A percentile compares a stretch with the other conserved stretches of the same genome.
These are phyloP conservation scores for Halophytophthora batemanensis DNA, from an alignment of 352 stramenopile species.

Conservation along the genomic window DNA sequence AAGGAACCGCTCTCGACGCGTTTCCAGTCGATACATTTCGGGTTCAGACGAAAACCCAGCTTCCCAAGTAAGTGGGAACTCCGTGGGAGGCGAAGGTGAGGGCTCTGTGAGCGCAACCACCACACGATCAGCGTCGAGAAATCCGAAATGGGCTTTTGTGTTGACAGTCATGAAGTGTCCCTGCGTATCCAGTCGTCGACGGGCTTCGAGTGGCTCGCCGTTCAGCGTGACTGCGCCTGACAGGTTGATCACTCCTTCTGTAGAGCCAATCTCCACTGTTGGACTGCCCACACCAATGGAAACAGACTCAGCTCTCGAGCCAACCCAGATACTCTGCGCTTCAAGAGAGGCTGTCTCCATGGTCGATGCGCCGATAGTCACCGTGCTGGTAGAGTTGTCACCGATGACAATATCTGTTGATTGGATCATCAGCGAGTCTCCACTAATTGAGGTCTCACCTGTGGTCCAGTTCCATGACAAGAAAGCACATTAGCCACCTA, in stretches of 20 bases:
- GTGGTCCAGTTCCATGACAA: constrained; percentile 1
- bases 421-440: constrained; percentile 20
- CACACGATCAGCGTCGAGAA: constrained; percentile 30
- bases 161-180: constrained; percentile 1
- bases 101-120: constrained; percentile 5
- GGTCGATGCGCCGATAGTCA: constrained; percentile 30
- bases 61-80: constrained; percentile 32
- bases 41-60: constrained; percentile 29
- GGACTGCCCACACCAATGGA: constrained; percentile 28
- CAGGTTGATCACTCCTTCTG: constrained; percentile 29
- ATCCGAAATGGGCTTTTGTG: constrained; percentile 25
- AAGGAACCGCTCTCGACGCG: constrained; percentile 20
- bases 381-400: constrained; percentile 26
- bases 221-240: constrained; percentile 56
- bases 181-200: constrained; percentile 19
- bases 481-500: neutral
- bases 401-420: constrained; percentile 31
- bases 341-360: constrained; percentile 17
- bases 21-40: constrained; percentile 19
- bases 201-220: constrained; percentile 34
- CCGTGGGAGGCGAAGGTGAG: neutral
- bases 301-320: constrained; percentile 19
- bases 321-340: constrained; percentile 19
- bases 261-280: constrained; percentile 37
- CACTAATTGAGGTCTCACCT: constrained; percentile 26